Evolutionary conservation across 768 basidiomycete species (phyloP).

Genomic region (Trichaptum fuscoviolaceum): DNA sequence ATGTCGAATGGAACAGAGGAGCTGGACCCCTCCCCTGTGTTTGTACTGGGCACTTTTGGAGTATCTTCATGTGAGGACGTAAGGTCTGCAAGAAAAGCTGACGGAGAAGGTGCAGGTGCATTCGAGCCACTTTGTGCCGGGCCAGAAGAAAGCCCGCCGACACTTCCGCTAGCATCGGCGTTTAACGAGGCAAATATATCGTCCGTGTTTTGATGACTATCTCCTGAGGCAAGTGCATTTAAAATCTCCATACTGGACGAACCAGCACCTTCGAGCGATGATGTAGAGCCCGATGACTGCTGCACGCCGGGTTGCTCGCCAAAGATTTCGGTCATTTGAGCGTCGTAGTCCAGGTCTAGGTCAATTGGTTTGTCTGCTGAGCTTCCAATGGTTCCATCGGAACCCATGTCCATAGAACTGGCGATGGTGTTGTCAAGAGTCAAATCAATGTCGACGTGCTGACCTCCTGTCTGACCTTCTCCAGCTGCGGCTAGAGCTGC

Average conservation of each 20-base stretch:
- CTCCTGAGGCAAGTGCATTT: slow-evolving; percentile 25
- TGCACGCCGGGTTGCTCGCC: slow-evolving; percentile 36
- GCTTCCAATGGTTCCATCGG: slow-evolving; percentile 38
- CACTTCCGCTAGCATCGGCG: slow-evolving; percentile 9
- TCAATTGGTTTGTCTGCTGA: slow-evolving; percentile 81
- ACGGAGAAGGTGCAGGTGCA: slow-evolving; percentile 33
- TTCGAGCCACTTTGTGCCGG: slow-evolving; percentile 5
- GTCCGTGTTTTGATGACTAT: slow-evolving; percentile 11
- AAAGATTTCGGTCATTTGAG: slow-evolving; percentile 57
- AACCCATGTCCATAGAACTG: slow-evolving; percentile 19
- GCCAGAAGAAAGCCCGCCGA: slow-evolving; percentile 2
- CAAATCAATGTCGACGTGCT: slow-evolving; percentile 54
- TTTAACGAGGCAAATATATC: not conserved
- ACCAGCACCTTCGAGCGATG: slow-evolving; percentile 17
- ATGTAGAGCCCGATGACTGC: slow-evolving; percentile 15
- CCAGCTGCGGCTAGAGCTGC: slow-evolving; percentile 50
- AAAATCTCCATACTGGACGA: slow-evolving; percentile 32
- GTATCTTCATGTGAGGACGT: slow-evolving; percentile 1
- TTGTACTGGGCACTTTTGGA: not conserved
- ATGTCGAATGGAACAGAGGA: not conserved
- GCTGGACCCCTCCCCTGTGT: not conserved
- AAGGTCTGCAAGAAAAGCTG: slow-evolving; percentile 33
- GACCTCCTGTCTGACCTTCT: slow-evolving; percentile 21
- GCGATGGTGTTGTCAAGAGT: slow-evolving; percentile 32
- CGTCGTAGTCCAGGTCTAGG: slow-evolving; percentile 71